phyloP scores from a whole-genome alignment of 768 basidiomycete species.

The Leccinum pellstonianum region DNA sequence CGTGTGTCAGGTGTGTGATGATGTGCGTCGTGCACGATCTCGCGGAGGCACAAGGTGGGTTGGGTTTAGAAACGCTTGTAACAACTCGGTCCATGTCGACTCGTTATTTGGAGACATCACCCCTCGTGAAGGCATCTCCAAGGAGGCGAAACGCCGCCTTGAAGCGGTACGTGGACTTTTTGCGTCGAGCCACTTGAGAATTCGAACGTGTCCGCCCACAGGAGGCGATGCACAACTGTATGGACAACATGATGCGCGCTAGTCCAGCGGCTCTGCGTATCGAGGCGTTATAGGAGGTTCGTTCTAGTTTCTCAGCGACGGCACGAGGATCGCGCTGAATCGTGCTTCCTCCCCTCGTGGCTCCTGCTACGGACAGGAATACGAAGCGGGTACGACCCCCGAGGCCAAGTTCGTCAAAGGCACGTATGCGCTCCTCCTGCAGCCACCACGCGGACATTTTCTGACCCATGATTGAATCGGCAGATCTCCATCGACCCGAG shows the following conservation, averaged over 20 bases:
- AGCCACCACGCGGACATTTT: neutral
- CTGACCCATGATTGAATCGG: neutral
- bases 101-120: slow-evolving; percentile 86
- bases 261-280: too few relatives aligned
- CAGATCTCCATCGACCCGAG: slow-evolving; percentile 85
- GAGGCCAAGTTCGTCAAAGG: too few relatives aligned
- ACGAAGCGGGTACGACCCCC: too few relatives aligned
- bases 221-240: slow-evolving; percentile 48
- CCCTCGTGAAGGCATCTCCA: slow-evolving; percentile 82
- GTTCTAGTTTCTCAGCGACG: too few relatives aligned
- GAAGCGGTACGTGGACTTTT: slow-evolving; percentile 53
- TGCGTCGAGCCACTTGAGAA: neutral
- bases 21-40: slow-evolving; percentile 95
- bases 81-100: neutral
- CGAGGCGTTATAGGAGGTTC: too few relatives aligned
- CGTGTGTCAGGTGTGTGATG: slow-evolving; percentile 59
- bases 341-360: too few relatives aligned
- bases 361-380: too few relatives aligned
- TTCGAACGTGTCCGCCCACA: slow-evolving; percentile 27
- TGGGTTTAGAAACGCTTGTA: neutral
- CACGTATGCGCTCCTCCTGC: too few relatives aligned
- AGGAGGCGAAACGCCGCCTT: slow-evolving; percentile 72
- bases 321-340: too few relatives aligned
- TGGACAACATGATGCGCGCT: too few relatives aligned
- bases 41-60: slow-evolving; percentile 85